Evolutionary conservation across 192 early-diverging fungal species (phyloP), one percentile per base, ranked within the genome.

Genomic region (Podila epicladia): DNA sequence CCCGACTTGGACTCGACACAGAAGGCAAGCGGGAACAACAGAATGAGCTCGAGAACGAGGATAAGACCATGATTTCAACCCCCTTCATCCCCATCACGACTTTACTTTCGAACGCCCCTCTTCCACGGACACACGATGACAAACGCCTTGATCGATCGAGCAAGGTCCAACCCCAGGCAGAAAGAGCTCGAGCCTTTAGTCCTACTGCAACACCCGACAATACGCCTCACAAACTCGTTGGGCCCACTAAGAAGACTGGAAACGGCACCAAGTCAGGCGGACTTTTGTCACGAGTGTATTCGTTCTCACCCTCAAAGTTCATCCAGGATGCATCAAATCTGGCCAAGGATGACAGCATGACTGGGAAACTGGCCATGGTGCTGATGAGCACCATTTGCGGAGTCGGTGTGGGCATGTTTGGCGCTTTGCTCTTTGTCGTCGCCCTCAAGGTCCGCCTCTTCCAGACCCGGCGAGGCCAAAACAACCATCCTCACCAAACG

Each of bases 321-420:
- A 17, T 69, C 19, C 67, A 69, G 53, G 58, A 69, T 13, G 38
- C 37, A 2, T 58, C 67, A 2, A 31, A 26, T 9, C 32, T 67
- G 32, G 48, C 15, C 37, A 50, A 29, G 37, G 45, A 45, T 19
- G 50, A 48, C 61, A 64, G 61, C 29, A 38, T 80, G n/a, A 57
- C 77, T 0, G 66, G 66, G 11, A 73, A 73, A 31, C 4, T 80
- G 11, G 71, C 71, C 11, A 64, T 73, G 77, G 55, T 73, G 24
- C 49, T 73, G 15, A 69, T 80, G 71, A 80, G 71, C 55, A 73
- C 77, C 2, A 53, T 73, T 13, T 80, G 77, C 57, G 64, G 64
- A 12, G 62, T 73, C 5, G 70, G 71, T 12, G 65, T 73, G 5
- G 62, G 71, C 29, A 80, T 80, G 77, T 80, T 80, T 69, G 77